A percentile compares a stretch with the other conserved stretches of the same genome.
These are phyloP conservation scores for Terfezia claveryi DNA, from an alignment of 495 filamentous ascomycete genomes.

Conservation along the genomic window DNA sequence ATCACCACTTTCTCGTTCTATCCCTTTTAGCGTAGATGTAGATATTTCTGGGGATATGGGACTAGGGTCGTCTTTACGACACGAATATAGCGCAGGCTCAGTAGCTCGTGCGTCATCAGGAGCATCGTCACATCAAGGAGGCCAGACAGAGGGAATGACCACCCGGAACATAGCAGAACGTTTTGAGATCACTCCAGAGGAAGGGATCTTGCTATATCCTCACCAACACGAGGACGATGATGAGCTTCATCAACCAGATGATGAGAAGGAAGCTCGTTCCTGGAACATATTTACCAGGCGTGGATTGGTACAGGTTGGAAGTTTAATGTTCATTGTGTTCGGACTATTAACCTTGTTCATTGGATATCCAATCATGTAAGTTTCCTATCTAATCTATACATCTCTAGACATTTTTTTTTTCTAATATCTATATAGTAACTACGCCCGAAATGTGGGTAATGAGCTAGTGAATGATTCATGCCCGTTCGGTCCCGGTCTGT, in stretches of 20 bases:
- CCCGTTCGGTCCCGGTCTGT: not conserved
- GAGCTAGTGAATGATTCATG: constrained; percentile 23
- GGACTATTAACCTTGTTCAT: constrained; percentile 49
- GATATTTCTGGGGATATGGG: no score
- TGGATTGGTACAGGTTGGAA: constrained; percentile 46
- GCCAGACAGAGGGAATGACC: no score
- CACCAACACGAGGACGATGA: constrained; percentile 65
- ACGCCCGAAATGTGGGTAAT: constrained; percentile 27
- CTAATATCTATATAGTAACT: constrained; percentile 2
- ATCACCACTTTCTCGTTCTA: no score
- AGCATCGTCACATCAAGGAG: no score
- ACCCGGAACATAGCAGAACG: no score
- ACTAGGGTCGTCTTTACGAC: no score
- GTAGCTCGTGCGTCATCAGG: no score
- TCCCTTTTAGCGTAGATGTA: no score
- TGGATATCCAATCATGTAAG: constrained; percentile 53
- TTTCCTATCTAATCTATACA: not conserved
- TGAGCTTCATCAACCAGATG: constrained; percentile 49
- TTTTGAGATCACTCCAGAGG: constrained; percentile 23
- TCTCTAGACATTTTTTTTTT: not conserved
- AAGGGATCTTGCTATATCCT: constrained; percentile 46
- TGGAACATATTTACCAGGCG: constrained; percentile 48
- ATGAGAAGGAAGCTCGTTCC: constrained; percentile 37
- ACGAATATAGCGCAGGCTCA: no score
- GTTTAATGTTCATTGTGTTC: constrained; percentile 35